A percentile compares a stretch with the other conserved stretches of the same genome.
Evolutionary conservation across 768 basidiomycete species (phyloP).

Genomic region (Rubroboletus satanas): DNA sequence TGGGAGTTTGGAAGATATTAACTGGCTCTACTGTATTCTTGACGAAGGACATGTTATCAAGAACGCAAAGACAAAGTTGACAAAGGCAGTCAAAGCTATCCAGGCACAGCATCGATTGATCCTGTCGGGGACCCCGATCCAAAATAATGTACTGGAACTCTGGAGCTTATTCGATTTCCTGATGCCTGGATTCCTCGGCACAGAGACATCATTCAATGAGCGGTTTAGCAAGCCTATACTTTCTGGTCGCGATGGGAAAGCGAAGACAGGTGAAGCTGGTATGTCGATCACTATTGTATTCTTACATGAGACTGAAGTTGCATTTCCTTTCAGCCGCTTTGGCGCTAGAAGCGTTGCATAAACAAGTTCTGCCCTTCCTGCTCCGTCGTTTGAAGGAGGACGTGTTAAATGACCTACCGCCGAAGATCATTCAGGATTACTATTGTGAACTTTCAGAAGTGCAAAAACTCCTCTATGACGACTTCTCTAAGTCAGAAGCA

Average conservation of each 20-base stretch:
- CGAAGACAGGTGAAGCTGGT: constrained; percentile 94
- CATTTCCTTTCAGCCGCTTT: constrained; percentile 63
- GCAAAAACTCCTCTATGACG: constrained; percentile 92
- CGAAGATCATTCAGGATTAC: constrained; percentile 99
- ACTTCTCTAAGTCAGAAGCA: constrained; percentile 81
- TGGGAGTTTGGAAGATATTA: constrained; percentile 59
- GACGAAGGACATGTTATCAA: constrained; percentile 99
- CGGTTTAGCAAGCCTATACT: constrained; percentile 94
- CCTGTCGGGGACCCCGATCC: constrained; percentile 95
- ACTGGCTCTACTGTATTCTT: constrained; percentile 94
- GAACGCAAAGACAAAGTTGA: constrained; percentile 96
- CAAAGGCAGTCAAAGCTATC: constrained; percentile 90
- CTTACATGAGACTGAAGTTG: neutral
- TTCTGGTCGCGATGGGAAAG: constrained; percentile 91
- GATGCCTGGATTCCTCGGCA: constrained; percentile 99
- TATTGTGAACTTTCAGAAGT: constrained; percentile 95
- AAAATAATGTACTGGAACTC: constrained; percentile 96
- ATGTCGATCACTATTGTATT: constrained; percentile 26
- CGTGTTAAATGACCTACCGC: constrained; percentile 90
- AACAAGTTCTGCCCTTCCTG: constrained; percentile 98
- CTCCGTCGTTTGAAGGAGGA: constrained; percentile 96
- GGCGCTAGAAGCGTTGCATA: constrained; percentile 93
- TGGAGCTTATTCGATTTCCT: constrained; percentile 99
- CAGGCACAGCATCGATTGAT: constrained; percentile 91
- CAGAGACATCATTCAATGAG: constrained; percentile 90